These are phyloP conservation scores for Colletotrichum gigasporum DNA, from an alignment of 2,329 filamentous ascomycete genomes.

Conservation along the genomic window DNA sequence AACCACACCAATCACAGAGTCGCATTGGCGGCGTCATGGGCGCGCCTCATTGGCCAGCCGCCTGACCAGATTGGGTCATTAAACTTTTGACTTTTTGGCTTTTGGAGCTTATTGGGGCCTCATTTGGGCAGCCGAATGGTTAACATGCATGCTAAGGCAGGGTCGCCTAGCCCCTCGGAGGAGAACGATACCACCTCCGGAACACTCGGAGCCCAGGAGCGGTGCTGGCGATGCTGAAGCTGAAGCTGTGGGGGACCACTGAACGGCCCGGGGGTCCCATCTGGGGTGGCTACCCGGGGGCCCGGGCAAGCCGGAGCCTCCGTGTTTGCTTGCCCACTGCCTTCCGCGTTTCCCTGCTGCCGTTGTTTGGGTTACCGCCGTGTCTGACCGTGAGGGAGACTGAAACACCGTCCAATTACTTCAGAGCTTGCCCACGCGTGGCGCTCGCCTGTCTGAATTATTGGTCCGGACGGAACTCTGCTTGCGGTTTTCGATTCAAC, in stretches of 20 bases:
- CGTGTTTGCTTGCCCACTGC: conserved; percentile 1
- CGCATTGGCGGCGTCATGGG: not conserved
- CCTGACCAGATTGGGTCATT: not conserved
- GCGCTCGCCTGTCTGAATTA: conserved; percentile 9
- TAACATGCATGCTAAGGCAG: conserved; percentile 13
- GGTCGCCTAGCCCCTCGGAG: not conserved
- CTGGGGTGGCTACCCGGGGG: conserved; percentile 2
- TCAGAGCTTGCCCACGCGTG: conserved; percentile 13
- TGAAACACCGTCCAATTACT: conserved; percentile 26
- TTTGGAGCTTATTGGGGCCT: conserved; percentile 13
- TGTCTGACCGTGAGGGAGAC: conserved; percentile 12
- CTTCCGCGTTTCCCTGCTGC: not conserved
- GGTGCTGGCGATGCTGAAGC: not conserved
- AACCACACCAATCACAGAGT: conserved; percentile 14
- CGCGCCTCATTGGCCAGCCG: not conserved
- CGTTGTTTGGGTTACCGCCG: conserved; percentile 20
- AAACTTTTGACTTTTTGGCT: conserved; percentile 10
- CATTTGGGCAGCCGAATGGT: conserved; percentile 7
- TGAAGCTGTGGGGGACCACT: not conserved
- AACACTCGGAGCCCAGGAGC: conserved; percentile 1
- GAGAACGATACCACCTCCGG: not conserved
- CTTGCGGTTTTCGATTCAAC: no score
- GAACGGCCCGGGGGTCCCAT: conserved; percentile 16
- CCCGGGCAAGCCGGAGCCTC: conserved; percentile 8
- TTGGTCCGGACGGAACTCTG: not conserved